Evolutionary conservation across 169 alveolate genomes (phyloP).

Genomic region (Eimeria sp.): DNA sequence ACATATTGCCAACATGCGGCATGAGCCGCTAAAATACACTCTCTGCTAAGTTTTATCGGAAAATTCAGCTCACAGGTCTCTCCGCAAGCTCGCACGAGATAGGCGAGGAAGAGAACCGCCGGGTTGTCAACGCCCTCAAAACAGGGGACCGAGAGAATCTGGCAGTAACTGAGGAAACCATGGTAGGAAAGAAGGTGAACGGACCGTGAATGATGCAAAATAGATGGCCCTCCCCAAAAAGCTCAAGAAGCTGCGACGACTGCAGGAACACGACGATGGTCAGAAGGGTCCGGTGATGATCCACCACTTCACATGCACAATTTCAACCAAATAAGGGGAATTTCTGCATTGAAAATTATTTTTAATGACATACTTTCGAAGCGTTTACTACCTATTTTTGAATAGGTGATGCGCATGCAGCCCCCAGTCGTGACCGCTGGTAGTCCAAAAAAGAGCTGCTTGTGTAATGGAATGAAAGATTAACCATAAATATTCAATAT

Average conservation of each 20-base stretch:
- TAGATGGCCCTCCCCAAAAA: neutral
- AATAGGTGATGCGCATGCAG: neutral
- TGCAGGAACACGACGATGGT: neutral
- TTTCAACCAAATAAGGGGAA: neutral
- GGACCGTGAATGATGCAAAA: neutral
- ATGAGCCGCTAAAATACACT: neutral
- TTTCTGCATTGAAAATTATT: neutral
- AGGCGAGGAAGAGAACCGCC: slow-evolving; percentile 9
- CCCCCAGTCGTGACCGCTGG: slow-evolving; percentile 3
- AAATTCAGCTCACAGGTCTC: neutral
- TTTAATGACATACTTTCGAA: neutral
- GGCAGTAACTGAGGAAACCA: neutral
- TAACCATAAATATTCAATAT: neutral
- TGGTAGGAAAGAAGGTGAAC: neutral
- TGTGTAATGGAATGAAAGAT: too few relatives aligned
- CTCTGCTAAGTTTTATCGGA: neutral
- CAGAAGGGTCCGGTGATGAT: neutral
- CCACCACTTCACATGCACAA: neutral
- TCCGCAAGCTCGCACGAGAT: neutral
- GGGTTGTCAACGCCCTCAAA: neutral
- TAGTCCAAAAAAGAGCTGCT: neutral
- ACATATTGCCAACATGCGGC: neutral
- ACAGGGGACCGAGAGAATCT: neutral
- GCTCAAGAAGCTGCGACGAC: neutral
- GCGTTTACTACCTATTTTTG: neutral